phyloP scores from a whole-genome alignment of 805 yeast species.

The Saccharomycopsis sp. region DNA sequence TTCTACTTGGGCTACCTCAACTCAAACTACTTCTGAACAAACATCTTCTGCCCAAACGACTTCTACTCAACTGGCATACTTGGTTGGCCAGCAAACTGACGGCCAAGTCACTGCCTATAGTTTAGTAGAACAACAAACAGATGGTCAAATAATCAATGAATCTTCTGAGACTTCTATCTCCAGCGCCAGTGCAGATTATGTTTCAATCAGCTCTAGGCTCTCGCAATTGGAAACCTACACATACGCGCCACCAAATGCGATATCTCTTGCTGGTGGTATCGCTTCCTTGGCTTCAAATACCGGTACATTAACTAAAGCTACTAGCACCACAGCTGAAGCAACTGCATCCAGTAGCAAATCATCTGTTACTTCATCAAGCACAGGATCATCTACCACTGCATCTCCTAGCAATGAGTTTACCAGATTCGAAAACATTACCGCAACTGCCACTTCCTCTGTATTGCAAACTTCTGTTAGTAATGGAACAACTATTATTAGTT shows the following conservation, averaged over 20 bases:
- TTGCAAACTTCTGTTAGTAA: background rate
- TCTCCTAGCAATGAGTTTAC: background rate
- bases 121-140: background rate
- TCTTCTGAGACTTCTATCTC: background rate
- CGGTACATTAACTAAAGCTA: background rate
- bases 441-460: background rate
- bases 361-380: background rate
- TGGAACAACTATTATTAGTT: background rate
- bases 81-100: background rate
- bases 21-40: background rate
- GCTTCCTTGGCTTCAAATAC: background rate
- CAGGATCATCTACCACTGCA: background rate
- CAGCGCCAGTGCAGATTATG: background rate
- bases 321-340: background rate
- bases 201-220: background rate
- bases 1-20: background rate
- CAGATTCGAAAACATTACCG: background rate
- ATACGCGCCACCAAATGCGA: background rate
- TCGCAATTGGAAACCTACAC: background rate
- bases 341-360: no score
- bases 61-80: background rate
- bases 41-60: background rate
- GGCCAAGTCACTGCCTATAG: background rate
- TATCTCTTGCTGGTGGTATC: conserved; percentile 1
- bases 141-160: background rate